Percentiles rank a stretch among this genome's conserved stretches.
phyloP scores from a whole-genome alignment of 202 grass and related monocot species.

The Musa balbisiana region DNA sequence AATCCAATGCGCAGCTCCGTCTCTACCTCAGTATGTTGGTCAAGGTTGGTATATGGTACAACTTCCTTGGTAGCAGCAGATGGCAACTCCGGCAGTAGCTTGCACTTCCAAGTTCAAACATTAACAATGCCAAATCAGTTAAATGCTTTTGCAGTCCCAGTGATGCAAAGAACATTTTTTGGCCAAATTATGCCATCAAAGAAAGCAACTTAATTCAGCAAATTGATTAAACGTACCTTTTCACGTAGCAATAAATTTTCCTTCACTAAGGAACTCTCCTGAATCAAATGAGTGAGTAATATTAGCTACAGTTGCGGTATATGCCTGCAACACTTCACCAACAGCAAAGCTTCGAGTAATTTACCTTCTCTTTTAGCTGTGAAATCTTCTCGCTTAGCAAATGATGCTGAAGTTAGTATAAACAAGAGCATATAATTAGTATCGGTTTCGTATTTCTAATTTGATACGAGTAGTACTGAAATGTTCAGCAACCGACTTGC shows the following conservation, averaged over 20 bases:
- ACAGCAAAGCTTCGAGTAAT: neutral
- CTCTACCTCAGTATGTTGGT: constrained; percentile 24
- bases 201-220: neutral
- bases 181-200: neutral
- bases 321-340: neutral
- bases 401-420: constrained; percentile 19
- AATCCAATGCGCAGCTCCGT: constrained; percentile 34
- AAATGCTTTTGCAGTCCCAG: too few relatives aligned
- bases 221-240: neutral
- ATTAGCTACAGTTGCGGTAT: neutral
- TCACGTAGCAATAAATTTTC: constrained; percentile 29
- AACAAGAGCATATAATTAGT: constrained; percentile 1
- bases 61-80: neutral
- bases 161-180: too few relatives aligned
- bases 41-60: neutral
- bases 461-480: neutral
- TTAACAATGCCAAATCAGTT: neutral
- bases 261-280: constrained; percentile 21
- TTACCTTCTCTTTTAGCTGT: constrained; percentile 31
- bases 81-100: neutral
- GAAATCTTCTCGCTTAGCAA: constrained; percentile 26
- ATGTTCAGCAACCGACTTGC: constrained; percentile 11
- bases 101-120: neutral
- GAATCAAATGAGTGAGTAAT: neutral
- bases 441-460: neutral